These are phyloP conservation scores for Yamadazyma kitorensis DNA, from an alignment of 805 yeast genomes.

Conservation along the genomic window DNA sequence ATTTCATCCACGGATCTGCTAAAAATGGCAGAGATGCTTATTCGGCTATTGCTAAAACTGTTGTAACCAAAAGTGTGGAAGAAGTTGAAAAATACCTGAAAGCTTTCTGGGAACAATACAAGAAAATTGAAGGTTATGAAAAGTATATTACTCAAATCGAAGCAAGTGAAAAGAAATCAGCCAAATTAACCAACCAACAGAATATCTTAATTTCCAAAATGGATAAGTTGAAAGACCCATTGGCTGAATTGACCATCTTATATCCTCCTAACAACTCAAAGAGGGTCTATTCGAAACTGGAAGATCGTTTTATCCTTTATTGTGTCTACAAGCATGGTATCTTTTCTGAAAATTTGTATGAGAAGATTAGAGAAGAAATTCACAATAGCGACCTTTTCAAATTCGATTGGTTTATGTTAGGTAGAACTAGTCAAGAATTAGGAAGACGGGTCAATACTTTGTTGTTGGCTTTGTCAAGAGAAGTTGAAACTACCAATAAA, in stretches of 20 bases:
- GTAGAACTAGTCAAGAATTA: conserved; percentile 70
- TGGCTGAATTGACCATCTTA: conserved; percentile 60
- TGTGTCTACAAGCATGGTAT: conserved; percentile 67
- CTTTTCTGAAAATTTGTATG: conserved; percentile 55
- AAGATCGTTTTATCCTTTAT: conserved; percentile 64
- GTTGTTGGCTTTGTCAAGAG: conserved; percentile 65
- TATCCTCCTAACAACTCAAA: conserved; percentile 86
- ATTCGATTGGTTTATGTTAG: conserved; percentile 71
- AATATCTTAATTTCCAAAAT: conserved; percentile 52
- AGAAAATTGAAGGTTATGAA: conserved; percentile 65
- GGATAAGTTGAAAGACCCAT: conserved; percentile 52
- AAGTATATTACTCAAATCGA: conserved; percentile 72
- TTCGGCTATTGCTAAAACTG: conserved; percentile 48
- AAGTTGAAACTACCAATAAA: conserved; percentile 44
- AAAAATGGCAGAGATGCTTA: conserved; percentile 58
- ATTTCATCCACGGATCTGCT: conserved; percentile 67
- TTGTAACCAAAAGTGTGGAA: conserved; percentile 54
- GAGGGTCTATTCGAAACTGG: conserved; percentile 63
- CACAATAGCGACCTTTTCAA: conserved; percentile 55
- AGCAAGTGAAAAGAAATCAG: conserved; percentile 65
- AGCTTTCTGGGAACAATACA: conserved; percentile 61
- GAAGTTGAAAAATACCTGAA: conserved; percentile 60
- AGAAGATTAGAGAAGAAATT: conserved; percentile 65
- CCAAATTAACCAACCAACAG: conserved; percentile 54
- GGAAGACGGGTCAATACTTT: conserved; percentile 68